Percentiles rank a stretch among this genome's conserved stretches.
Conservation (phyloP, 441 rosid species). For the Brassica balearica region DNA sequence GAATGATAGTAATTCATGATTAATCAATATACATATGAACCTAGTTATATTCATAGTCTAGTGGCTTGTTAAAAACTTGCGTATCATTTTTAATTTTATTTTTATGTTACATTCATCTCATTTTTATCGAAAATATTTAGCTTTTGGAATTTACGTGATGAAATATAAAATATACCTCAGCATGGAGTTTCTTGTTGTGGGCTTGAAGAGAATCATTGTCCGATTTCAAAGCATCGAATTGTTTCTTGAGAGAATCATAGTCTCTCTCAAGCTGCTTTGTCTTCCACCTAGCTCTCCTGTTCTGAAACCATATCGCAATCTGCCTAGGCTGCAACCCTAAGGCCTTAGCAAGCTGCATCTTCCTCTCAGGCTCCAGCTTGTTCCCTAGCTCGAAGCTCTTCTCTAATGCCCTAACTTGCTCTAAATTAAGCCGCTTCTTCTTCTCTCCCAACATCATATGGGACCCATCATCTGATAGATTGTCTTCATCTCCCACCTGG, state of each 20-base stretch:
- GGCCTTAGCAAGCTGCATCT: conserved; percentile 83
- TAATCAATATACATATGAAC: neutral
- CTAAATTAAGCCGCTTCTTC: conserved; percentile 87
- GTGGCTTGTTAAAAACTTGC: neutral
- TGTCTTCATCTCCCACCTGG: conserved; percentile 69
- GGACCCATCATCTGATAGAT: conserved; percentile 89
- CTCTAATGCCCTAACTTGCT: conserved; percentile 91
- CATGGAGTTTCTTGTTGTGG: conserved; percentile 78
- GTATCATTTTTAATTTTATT: neutral
- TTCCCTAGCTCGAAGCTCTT: conserved; percentile 87
- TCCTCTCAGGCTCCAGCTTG: conserved; percentile 95
- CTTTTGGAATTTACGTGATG: neutral
- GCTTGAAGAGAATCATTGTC: conserved; percentile 82
- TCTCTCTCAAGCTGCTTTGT: conserved; percentile 94
- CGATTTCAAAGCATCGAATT: conserved; percentile 71
- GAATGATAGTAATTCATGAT: conserved; percentile 8
- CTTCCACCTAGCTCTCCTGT: conserved; percentile 94
- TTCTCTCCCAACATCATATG: conserved; percentile 74
- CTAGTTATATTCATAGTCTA: neutral
- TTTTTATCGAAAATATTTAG: neutral
- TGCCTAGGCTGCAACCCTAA: conserved; percentile 86
- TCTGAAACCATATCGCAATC: conserved; percentile 93
- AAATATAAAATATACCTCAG: conserved; percentile 58
- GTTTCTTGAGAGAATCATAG: conserved; percentile 77
- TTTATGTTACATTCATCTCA: neutral